A percentile compares a stretch with the other conserved stretches of the same genome.
Evolutionary conservation across 139 green algal species (phyloP).

Genomic region (Pseudopediastrum boryanum): DNA sequence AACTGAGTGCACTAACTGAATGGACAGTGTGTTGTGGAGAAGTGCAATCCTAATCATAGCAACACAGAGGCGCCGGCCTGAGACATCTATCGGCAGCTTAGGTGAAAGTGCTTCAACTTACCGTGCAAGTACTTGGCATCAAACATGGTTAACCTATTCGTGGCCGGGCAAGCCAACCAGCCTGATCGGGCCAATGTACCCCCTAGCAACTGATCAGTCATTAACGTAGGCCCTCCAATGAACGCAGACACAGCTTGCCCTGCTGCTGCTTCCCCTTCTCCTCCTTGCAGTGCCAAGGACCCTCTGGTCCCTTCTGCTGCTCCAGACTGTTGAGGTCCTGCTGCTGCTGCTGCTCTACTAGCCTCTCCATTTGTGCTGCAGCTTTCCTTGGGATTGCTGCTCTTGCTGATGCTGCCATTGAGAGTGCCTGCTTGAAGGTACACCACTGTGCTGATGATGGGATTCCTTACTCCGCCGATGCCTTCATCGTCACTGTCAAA

Average conservation of each 20-base stretch:
- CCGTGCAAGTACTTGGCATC: conserved; percentile 56
- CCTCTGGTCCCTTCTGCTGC: too few relatives aligned
- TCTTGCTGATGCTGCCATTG: conserved; percentile 3
- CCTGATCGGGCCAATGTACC: conserved; percentile 37
- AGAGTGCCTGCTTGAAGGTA: conserved; percentile 41
- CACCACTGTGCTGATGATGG: conserved; percentile 49
- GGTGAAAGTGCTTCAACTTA: background rate
- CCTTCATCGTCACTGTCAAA: conserved; percentile 65
- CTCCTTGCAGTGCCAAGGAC: too few relatives aligned
- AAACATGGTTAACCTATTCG: conserved; percentile 50
- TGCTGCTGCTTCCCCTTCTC: conserved; percentile 22
- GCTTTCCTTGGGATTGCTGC: background rate
- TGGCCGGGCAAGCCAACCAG: conserved; percentile 50
- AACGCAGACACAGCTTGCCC: background rate
- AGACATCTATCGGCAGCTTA: background rate
- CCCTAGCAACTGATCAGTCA: conserved; percentile 57
- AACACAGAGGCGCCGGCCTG: background rate
- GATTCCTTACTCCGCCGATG: conserved; percentile 46
- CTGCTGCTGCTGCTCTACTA: background rate
- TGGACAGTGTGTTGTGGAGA: too few relatives aligned
- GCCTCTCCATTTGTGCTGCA: background rate
- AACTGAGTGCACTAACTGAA: too few relatives aligned
- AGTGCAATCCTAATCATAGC: too few relatives aligned
- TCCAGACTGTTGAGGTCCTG: too few relatives aligned
- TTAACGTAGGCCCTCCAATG: conserved; percentile 60